Base-by-base conservation (phyloP, 495 filamentous ascomycete genomes). In the Podospora pseudocomata region DNA sequence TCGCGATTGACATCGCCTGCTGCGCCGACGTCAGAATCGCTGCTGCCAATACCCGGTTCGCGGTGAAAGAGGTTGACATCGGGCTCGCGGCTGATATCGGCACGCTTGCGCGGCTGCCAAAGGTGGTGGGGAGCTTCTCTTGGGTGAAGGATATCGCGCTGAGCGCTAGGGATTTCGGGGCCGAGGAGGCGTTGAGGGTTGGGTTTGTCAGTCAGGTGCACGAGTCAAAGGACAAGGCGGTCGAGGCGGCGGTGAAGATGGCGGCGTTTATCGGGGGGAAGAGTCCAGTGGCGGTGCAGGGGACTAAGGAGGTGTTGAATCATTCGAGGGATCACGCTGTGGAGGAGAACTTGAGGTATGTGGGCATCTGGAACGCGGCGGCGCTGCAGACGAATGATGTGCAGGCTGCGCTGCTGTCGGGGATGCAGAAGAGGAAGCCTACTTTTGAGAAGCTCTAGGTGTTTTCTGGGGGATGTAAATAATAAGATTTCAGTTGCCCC, bases 21-120 rank as follows among this genome's bases (percentile, higher is more conserved):
- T 88, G 90, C 63, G 86, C 89, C 60, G 95, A 98, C 74, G 85
- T 99, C 64, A 88, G 95, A 15, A 80, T 98, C 67, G 91, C 87
- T 71, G 82, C 88, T 0, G 73, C 79, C 16, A 84, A 88, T 61
- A 83, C 88, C 1, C 82, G 80, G 27, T 91, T 97, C 71, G 82
- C 88, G 0, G 92, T 98, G 26, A 97, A 97, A 75, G 96, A 98
- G 80, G 92, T 97, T 16, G 95, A 97, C 75, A 96, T 98, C 49
- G 95, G 95, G 0, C 78, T 99, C 30, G 95, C 95, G 15, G 95
- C 95, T 18, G 95, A 99, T 77, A 88, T 98, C 60, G 95, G 95
- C 18, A 97, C 93, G 1, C 80, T 99, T 54, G 87, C 85, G 23
- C 89, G 95, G 2, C 80, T 99, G 56, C 95, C 95, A 34, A 95